Base-by-base conservation (phyloP, 345 rosid genomes). In the Reutealis trisperma region DNA sequence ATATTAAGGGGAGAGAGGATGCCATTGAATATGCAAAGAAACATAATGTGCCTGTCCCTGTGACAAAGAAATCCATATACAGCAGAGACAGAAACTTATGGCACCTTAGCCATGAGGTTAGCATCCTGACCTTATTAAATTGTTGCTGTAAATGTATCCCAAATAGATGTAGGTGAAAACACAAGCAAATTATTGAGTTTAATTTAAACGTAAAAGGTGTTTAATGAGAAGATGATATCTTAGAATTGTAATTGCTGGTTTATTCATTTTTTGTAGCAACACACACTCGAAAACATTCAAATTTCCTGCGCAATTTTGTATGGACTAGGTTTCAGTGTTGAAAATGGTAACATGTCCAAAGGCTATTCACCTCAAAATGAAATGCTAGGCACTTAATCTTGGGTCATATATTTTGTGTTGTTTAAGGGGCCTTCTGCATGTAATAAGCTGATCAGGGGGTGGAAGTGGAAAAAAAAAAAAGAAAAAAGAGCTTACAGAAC, bases 81-180 rank as follows among this genome's bases (percentile, higher is more conserved):
- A 95, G 99, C 81, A 86, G 98, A 10, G 99, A 95, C 86, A 88
- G 97, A 77, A 95, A 95, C 82, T 84, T 95, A 49, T 93, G 98
- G 99, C 99, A 93, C 86, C 82, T 95, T 76, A 95, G 99, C 82
- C 98, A 95, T 51, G 98, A 92, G 97, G 97, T 94, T 76, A 69
- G 72, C 63, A 12, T 51, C 69, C 27, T 19, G n/a, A 0, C 32
- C 49, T 22, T 34, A 44, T n/a, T 8, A 27, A 42, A 42, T 14
- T 41, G 70, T 19, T 6, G 15, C 42, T 66, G 18, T 9, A n/a
- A 10, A 12, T 9, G 21, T 8, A n/a, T 74, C 21, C 2, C 19
- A 8, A 45, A 2, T 37, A 32, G 41, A 37, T 37, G 27, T 9
- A n/a, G 62, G 21, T 52, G 65, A 57, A 69, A 12, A 21, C 12